Evolutionary conservation across 1,284 basidiomycete genomes (phyloP), one percentile per base, ranked within the genome.

Genomic region (Lignosus rhinocerotis): DNA sequence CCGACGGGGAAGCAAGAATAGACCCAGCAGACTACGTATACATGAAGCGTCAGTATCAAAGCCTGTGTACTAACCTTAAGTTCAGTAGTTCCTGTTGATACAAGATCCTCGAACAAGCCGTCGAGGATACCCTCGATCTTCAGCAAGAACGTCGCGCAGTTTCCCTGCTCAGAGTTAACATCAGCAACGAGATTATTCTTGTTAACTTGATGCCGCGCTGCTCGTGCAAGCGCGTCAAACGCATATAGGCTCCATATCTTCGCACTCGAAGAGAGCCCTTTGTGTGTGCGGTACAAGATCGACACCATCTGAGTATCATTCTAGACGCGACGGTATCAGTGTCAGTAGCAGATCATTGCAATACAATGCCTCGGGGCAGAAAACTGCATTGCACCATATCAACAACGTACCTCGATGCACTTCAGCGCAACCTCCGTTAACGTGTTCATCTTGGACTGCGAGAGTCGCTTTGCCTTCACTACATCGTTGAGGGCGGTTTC

Each of bases 81-180:
- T 75, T 94, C 93, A 3, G 80, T 64, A 52, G 77, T 83, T 41
- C 82, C 82, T 58, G 82, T 76, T 1, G 82, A 73, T 38, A 87
- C 73, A 82, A 94, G 88, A 67, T 95, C 94, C 68, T 87, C 82
- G 66, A 94, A 88, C 49, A 95, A 78, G 49, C 90, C 87, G 62
- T 94, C 92, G 56, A 95, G 79, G 57, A 96, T 81, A 38, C 89
- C 91, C 72, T 95, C 92, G 60, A 96, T 77, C 78, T 94, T 96
- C 67, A 84, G 77, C 50, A 97, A 75, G 73, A 97, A 93, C 1
- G 90, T 89, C 11, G 89, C 86, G 67, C 83, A 81, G 69, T 92
- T 93, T 51, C 91, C 91, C 61, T 81, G 82, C 50, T 76, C 74
- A 21, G 81, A 75, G 52, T 80, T 80, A 17, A 80, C 68, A 62